A percentile compares a stretch with the other conserved stretches of the same genome.
Evolutionary conservation across 805 yeast species (phyloP).

Genomic region (Ogataea salicorniae): DNA sequence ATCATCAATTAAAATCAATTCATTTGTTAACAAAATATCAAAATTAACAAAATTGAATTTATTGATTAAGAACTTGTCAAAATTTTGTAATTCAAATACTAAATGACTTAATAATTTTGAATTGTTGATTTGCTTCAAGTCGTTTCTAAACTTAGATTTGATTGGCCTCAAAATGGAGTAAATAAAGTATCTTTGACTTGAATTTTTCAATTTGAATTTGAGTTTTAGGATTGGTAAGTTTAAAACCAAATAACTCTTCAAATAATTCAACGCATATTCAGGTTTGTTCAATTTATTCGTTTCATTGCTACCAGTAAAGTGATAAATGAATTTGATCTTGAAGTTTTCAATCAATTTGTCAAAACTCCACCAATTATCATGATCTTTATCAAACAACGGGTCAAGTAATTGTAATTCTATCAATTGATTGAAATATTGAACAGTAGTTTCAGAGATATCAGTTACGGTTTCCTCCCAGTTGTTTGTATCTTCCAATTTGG

Average conservation of each 20-base stretch:
- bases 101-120: slow-evolving; percentile 54
- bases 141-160: slow-evolving; percentile 35
- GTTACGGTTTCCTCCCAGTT: slow-evolving; percentile 2
- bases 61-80: slow-evolving; percentile 46
- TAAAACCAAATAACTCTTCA: slow-evolving; percentile 36
- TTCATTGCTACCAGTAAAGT: slow-evolving; percentile 51
- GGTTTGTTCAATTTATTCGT: slow-evolving; percentile 66
- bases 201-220: background rate
- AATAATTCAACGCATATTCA: slow-evolving; percentile 60
- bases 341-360: slow-evolving; percentile 42
- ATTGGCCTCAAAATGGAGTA: slow-evolving; percentile 43
- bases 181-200: slow-evolving; percentile 34
- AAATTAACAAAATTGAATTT: slow-evolving; percentile 31
- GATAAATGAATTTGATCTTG: slow-evolving; percentile 48
- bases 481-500: background rate
- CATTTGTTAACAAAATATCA: slow-evolving; percentile 23
- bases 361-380: slow-evolving; percentile 38
- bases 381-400: slow-evolving; percentile 4
- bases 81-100: slow-evolving; percentile 50
- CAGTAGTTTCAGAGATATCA: background rate
- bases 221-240: slow-evolving; percentile 14
- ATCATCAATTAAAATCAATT: slow-evolving; percentile 24
- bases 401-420: slow-evolving; percentile 30
- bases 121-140: slow-evolving; percentile 24
- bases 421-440: slow-evolving; percentile 4